Evolutionary conservation across 73 alveolate species (phyloP), one percentile per base, ranked within the genome.

Genomic region (Paramecium biaurelia): DNA sequence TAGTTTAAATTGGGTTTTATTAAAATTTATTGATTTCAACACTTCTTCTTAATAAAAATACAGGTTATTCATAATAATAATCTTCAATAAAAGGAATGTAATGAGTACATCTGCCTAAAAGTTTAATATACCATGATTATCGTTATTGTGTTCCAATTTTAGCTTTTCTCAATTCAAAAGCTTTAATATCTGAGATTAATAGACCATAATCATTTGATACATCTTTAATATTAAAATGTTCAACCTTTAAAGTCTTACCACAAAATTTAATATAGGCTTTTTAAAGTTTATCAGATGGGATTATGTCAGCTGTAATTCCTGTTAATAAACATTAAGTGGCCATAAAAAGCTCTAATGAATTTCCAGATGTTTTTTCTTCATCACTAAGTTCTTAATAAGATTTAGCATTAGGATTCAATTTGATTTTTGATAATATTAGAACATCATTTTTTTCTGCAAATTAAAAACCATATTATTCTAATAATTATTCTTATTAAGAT

Each of bases 301-400:
- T 15, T 0, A 32, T 70, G 28, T 70, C 85, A 11, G 85, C 85
- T 70, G 26, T 14, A 32, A 70, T 70, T 28, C 85, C 85, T 7
- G 85, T 70, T 35, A 70, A 32, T 70, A 32, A 28, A 28, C 47
- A 28, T 70, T 70, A 70, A 32, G 85, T 28, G 7, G 85, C 47
- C 85, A 70, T 70, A 70, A 70, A 70, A 26, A 70, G 38, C 28
- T 70, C 85, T 35, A 70, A 70, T 32, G 57, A 32, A 70, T 70
- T 70, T 32, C 85, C 57, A 70, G 85, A 70, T 10, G 57, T 70
- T 35, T 35, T 70, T 70, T 70, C 85, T 15, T 70, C 26, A 28
- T 70, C 85, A 26, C 57, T 70, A 1, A 70, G 9, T 70, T 32
- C 47, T 28, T 70, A 35, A 32, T 1, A 70, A 10, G 85, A 18